A percentile compares a stretch with the other conserved stretches of the same genome.
These are phyloP conservation scores for Taiwanofungus camphoratus DNA, from an alignment of 1,284 basidiomycete genomes.

Conservation along the genomic window DNA sequence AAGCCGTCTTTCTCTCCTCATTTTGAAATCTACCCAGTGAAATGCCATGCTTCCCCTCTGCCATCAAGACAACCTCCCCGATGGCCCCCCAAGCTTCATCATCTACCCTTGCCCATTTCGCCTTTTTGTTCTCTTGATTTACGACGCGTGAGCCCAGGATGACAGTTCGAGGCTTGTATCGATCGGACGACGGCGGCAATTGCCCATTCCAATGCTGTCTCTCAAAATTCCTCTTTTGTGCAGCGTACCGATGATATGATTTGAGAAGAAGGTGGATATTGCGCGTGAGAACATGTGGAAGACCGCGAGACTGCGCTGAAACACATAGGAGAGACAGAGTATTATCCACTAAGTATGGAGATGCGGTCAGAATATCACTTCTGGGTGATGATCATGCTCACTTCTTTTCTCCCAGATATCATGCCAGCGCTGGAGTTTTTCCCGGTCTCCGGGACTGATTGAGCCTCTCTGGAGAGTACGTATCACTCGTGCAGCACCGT, in stretches of 20 bases:
- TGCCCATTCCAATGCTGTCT: conserved; percentile 40
- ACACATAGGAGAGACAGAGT: conserved; percentile 49
- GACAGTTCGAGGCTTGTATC: conserved; percentile 11
- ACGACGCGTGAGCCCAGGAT: conserved; percentile 1
- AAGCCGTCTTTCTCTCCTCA: conserved; percentile 6
- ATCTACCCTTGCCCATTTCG: conserved; percentile 19
- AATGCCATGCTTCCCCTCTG: conserved; percentile 41
- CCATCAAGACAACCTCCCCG: conserved; percentile 44
- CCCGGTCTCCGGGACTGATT: conserved; percentile 25
- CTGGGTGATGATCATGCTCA: conserved; percentile 11
- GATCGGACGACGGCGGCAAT: conserved; percentile 15
- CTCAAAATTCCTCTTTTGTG: conserved; percentile 3
- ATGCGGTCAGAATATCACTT: neutral
- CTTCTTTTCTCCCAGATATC: conserved; percentile 39
- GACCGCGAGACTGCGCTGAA: conserved; percentile 50
- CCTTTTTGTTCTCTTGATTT: conserved; percentile 1
- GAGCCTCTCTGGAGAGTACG: conserved; percentile 31
- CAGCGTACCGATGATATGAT: conserved; percentile 20
- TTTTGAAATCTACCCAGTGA: conserved; percentile 34
- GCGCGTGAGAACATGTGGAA: conserved; percentile 51
- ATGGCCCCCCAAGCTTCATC: conserved; percentile 33
- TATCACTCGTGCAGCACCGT: conserved; percentile 42
- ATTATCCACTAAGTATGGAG: conserved; percentile 41
- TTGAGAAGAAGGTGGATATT: conserved; percentile 35
- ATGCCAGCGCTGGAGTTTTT: conserved; percentile 38